phyloP scores from a whole-genome alignment of 2,329 filamentous ascomycete species.

The Fusarium proliferatum region DNA sequence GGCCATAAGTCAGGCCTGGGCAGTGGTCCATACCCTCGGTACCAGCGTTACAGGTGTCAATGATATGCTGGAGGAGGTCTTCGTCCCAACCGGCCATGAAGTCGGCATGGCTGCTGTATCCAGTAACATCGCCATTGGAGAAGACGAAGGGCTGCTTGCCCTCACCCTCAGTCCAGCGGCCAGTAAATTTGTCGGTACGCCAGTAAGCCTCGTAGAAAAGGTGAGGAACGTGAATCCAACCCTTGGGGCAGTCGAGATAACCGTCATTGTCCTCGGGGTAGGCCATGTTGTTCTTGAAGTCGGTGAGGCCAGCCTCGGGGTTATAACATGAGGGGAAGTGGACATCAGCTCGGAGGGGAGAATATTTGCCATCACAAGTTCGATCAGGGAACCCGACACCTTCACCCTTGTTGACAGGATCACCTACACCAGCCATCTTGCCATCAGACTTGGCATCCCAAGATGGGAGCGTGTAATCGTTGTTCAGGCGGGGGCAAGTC shows the following conservation, averaged over 20 bases:
- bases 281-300: slow-evolving; percentile 73
- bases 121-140: slow-evolving; percentile 75
- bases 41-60: slow-evolving; percentile 73
- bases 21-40: slow-evolving; percentile 71
- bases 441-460: slow-evolving; percentile 68
- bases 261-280: slow-evolving; percentile 66
- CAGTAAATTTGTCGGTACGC: slow-evolving; percentile 64
- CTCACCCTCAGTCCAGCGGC: slow-evolving; percentile 65
- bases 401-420: slow-evolving; percentile 64
- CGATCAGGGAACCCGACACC: slow-evolving; percentile 76
- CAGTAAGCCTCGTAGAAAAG: slow-evolving; percentile 71
- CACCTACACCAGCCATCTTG: slow-evolving; percentile 63
- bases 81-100: slow-evolving; percentile 80
- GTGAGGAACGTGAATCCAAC: slow-evolving; percentile 66
- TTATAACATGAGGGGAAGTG: slow-evolving; percentile 83
- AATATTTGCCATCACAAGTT: slow-evolving; percentile 72
- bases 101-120: slow-evolving; percentile 77
- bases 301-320: slow-evolving; percentile 66
- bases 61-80: slow-evolving; percentile 71
- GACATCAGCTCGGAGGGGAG: slow-evolving; percentile 72
- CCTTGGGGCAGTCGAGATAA: slow-evolving; percentile 65
- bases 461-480: slow-evolving; percentile 59
- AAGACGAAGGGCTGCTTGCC: slow-evolving; percentile 74
- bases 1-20: slow-evolving; percentile 64
- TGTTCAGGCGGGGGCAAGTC: slow-evolving; percentile 67